These are phyloP conservation scores for Suillus subalutaceus DNA, from an alignment of 768 basidiomycete genomes.

Conservation along the genomic window DNA sequence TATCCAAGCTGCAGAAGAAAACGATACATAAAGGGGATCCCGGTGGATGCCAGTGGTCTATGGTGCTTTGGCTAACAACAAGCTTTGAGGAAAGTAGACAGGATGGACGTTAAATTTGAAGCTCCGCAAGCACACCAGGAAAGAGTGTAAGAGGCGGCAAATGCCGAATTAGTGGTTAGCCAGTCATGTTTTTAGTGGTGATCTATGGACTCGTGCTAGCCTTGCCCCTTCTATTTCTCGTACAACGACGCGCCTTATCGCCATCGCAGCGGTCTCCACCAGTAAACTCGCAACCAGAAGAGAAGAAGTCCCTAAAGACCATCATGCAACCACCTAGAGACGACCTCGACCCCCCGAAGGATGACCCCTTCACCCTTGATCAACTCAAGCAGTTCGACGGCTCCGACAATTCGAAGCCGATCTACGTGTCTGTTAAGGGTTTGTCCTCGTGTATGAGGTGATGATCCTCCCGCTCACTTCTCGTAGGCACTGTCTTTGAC, in stretches of 20 bases:
- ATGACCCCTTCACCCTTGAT: slow-evolving; percentile 74
- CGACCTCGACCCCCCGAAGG: slow-evolving; percentile 71
- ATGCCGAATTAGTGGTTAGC: slow-evolving; percentile 10
- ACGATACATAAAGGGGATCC: neutral
- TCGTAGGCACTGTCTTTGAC: slow-evolving; percentile 86
- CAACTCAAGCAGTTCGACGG: slow-evolving; percentile 78
- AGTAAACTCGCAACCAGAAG: slow-evolving; percentile 22
- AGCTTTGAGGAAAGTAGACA: slow-evolving; percentile 1
- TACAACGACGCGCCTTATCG: slow-evolving; percentile 19
- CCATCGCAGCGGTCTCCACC: slow-evolving; percentile 14
- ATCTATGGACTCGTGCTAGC: slow-evolving; percentile 35
- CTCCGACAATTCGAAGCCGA: slow-evolving; percentile 60
- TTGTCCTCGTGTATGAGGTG: slow-evolving; percentile 15
- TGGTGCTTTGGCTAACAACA: neutral
- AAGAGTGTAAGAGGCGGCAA: slow-evolving; percentile 6
- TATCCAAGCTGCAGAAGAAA: neutral
- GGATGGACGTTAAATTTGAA: neutral
- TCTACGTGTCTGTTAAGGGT: slow-evolving; percentile 96
- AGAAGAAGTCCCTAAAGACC: slow-evolving; percentile 45
- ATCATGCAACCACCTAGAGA: slow-evolving; percentile 71
- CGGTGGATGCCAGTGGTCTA: neutral
- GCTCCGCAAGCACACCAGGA: neutral
- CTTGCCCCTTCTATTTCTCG: slow-evolving; percentile 34
- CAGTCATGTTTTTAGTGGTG: slow-evolving; percentile 23
- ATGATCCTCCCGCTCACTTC: slow-evolving; percentile 8